A percentile compares a stretch with the other conserved stretches of the same genome.
Evolutionary conservation across 2,329 filamentous ascomycete genomes (phyloP).

Genomic region (Xylaria sp.): DNA sequence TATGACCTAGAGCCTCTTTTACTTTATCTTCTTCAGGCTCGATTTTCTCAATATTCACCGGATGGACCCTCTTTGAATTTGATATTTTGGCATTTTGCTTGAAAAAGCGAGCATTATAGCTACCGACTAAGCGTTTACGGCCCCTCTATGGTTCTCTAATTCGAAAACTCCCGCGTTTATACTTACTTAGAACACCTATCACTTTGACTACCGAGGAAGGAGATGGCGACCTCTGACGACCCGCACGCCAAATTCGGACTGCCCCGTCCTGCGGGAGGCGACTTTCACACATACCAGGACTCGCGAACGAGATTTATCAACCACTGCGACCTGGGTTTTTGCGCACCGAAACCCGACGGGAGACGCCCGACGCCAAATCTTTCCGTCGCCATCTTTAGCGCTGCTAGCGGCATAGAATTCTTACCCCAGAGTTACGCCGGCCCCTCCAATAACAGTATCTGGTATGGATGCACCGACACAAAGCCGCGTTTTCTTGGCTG

Average conservation of each 20-base stretch:
- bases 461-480: slow-evolving; percentile 44
- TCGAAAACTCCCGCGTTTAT: neutral
- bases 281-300: slow-evolving; percentile 43
- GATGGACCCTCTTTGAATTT: neutral
- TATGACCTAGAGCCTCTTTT: neutral
- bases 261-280: slow-evolving; percentile 42
- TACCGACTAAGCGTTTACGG: neutral
- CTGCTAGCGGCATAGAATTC: slow-evolving; percentile 38
- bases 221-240: slow-evolving; percentile 11
- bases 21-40: neutral
- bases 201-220: neutral
- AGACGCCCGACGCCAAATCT: slow-evolving; percentile 42
- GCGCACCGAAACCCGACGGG: slow-evolving; percentile 35
- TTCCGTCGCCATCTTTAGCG: slow-evolving; percentile 41
- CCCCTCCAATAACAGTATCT: slow-evolving; percentile 33
- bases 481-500: slow-evolving; percentile 45
- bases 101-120: neutral
- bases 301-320: slow-evolving; percentile 45
- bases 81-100: neutral
- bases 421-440: slow-evolving; percentile 41
- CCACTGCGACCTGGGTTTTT: slow-evolving; percentile 47
- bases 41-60: neutral
- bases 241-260: slow-evolving; percentile 33
- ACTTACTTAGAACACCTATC: neutral
- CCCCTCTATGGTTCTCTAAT: neutral